phyloP scores from a whole-genome alignment of 2,329 filamentous ascomycete genomes.

The Aspergillus brunneoviolaceus region DNA sequence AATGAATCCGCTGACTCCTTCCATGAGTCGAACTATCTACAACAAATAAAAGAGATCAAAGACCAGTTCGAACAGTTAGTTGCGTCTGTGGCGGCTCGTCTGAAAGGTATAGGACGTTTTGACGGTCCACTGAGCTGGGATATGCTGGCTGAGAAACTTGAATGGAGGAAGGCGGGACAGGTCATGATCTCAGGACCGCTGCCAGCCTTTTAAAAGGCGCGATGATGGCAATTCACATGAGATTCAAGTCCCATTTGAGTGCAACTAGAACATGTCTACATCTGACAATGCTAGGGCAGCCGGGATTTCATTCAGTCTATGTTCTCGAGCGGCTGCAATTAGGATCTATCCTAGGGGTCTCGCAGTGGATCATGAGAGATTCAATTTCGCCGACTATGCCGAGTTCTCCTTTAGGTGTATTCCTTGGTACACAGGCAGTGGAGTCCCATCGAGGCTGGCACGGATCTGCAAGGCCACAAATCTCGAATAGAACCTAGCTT shows the following conservation, averaged over 20 bases:
- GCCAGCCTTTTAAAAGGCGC: neutral
- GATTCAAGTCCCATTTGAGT: neutral
- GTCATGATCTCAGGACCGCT: neutral
- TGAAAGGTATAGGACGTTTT: constrained; percentile 73
- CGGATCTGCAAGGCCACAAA: neutral
- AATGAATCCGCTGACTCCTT: constrained; percentile 35
- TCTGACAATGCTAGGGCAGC: too few relatives aligned
- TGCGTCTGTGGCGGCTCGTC: constrained; percentile 68
- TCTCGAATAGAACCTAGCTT: neutral
- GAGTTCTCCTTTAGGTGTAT: neutral
- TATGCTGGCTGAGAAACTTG: constrained; percentile 75
- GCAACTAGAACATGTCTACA: too few relatives aligned
- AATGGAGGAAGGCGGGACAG: constrained; percentile 43
- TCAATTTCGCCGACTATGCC: neutral
- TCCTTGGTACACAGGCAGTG: neutral
- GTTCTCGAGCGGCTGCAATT: too few relatives aligned
- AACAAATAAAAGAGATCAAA: constrained; percentile 58
- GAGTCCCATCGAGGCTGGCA: neutral
- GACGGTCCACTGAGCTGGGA: constrained; percentile 75
- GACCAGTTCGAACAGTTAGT: constrained; percentile 65
- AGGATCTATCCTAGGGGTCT: too few relatives aligned
- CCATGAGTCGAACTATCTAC: constrained; percentile 47
- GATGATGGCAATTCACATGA: neutral
- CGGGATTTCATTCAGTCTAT: too few relatives aligned
- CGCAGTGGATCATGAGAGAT: too few relatives aligned